phyloP scores from a whole-genome alignment of 805 yeast species.

The Wickerhamiella lipophila region DNA sequence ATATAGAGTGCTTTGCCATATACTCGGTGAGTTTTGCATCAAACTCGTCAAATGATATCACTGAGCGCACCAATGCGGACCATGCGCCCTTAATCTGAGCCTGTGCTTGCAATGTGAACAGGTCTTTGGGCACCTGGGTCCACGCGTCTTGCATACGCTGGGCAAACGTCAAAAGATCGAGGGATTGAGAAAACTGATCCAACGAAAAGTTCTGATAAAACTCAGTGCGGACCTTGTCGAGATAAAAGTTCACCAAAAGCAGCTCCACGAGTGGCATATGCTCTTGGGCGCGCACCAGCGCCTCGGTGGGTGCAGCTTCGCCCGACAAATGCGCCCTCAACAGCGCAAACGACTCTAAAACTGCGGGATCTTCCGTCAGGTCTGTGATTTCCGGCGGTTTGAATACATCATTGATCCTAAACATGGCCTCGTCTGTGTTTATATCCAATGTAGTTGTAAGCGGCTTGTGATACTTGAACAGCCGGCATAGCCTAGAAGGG shows the following conservation, averaged over 20 bases:
- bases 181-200: not conserved
- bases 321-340: not conserved
- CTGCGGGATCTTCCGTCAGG: not conserved
- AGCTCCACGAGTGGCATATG: constrained; percentile 3
- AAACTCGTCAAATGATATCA: constrained; percentile 12
- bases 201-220: not conserved
- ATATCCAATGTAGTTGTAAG: not conserved
- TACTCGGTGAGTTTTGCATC: constrained; percentile 10
- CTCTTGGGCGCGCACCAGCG: constrained; percentile 1
- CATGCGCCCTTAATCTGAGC: constrained; percentile 11
- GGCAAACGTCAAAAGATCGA: not conserved
- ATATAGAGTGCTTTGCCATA: not conserved
- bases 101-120: not conserved
- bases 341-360: not conserved
- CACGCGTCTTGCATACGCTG: not conserved
- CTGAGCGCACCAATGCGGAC: constrained; percentile 20
- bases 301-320: constrained; percentile 1
- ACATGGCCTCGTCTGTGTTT: not conserved
- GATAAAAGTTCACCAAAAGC: constrained; percentile 2
- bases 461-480: not conserved
- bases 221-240: constrained; percentile 7
- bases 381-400: constrained; percentile 4
- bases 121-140: not conserved
- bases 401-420: constrained; percentile 10
- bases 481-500: not conserved